phyloP scores from a whole-genome alignment of 1,284 basidiomycete species.

The Ceratorhiza oryzae-sativae region DNA sequence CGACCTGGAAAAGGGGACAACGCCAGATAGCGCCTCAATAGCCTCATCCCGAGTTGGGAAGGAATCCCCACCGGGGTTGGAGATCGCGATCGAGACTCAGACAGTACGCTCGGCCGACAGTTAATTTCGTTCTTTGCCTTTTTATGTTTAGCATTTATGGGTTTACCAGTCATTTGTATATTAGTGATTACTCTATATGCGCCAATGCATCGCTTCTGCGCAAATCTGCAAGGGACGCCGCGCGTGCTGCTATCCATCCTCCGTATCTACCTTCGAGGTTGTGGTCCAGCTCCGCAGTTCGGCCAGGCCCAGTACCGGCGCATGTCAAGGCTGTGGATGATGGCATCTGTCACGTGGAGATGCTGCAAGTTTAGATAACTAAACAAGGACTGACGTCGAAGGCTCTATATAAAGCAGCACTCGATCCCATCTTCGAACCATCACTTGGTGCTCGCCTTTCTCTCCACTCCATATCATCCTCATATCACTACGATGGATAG shows the following conservation, averaged over 20 bases:
- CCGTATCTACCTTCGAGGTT: no score
- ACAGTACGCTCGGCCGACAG: neutral
- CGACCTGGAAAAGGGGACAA: neutral
- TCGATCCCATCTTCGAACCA: neutral
- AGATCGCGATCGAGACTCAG: neutral
- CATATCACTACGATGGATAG: constrained; percentile 59
- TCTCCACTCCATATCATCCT: no score
- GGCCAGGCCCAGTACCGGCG: no score
- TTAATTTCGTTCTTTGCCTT: neutral
- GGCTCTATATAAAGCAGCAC: constrained; percentile 23
- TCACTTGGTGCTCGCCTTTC: no score
- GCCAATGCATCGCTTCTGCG: neutral
- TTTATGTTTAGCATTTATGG: neutral
- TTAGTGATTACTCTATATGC: neutral
- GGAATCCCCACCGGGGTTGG: constrained; percentile 9
- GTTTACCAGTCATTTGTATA: constrained; percentile 1
- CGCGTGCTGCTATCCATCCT: no score
- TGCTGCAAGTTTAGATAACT: neutral
- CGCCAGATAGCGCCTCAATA: neutral
- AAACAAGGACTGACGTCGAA: constrained; percentile 2
- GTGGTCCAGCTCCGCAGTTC: no score
- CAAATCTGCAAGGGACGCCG: no score
- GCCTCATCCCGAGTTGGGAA: neutral
- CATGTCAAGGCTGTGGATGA: no score
- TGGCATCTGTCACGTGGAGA: no score